Conservation (phyloP, 345 rosid species). For the Rubroshorea leprosula region DNA sequence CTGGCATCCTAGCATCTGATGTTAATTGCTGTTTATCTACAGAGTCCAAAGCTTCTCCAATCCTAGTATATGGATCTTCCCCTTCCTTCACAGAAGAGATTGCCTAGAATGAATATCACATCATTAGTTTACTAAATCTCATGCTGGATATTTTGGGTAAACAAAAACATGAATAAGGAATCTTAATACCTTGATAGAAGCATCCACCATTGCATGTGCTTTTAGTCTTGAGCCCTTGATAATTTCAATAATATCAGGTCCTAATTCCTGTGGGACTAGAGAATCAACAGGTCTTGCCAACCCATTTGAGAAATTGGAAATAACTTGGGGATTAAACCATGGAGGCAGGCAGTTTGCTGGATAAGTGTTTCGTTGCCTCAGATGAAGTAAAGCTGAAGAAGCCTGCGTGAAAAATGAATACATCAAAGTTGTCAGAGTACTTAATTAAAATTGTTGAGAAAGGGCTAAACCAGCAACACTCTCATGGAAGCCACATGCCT, state of each 20-base stretch:
- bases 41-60: conserved; percentile 62
- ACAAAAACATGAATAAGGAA: conserved; percentile 3
- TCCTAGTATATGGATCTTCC: conserved; percentile 55
- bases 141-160: not conserved
- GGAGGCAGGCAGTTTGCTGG: conserved; percentile 27
- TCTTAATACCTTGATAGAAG: conserved; percentile 64
- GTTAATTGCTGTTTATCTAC: conserved; percentile 39
- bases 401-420: conserved; percentile 43
- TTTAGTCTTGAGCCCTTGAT: conserved; percentile 56
- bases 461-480: conserved; percentile 13
- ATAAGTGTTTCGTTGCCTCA: conserved; percentile 34
- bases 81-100: conserved; percentile 66
- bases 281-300: conserved; percentile 26
- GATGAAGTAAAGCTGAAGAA: conserved; percentile 38
- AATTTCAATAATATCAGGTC: conserved; percentile 58
- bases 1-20: conserved; percentile 29
- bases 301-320: conserved; percentile 23
- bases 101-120: conserved; percentile 47
- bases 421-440: conserved; percentile 16
- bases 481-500: conserved; percentile 48
- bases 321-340: conserved; percentile 36
- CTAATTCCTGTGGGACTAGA: conserved; percentile 47
- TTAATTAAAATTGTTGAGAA: not conserved
- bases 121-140: not conserved
- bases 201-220: conserved; percentile 84